These are phyloP conservation scores for Corymbia calophylla DNA, from an alignment of 441 rosid species.

Conservation along the genomic window DNA sequence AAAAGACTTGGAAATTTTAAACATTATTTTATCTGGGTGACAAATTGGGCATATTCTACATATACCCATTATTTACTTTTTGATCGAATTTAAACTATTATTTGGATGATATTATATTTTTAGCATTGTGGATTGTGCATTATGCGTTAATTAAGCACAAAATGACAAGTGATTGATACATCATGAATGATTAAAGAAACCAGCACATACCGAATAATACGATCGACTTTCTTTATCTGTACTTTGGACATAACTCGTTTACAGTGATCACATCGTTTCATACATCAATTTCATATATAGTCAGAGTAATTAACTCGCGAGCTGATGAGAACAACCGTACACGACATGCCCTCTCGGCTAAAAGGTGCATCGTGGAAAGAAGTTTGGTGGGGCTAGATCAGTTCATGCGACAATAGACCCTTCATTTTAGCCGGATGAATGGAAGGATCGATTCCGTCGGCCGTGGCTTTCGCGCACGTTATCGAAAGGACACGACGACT, in stretches of 20 bases:
- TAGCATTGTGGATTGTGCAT: too few relatives aligned
- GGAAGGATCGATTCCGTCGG: not conserved
- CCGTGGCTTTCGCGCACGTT: not conserved
- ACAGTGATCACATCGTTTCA: rapidly evolving
- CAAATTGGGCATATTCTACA: too few relatives aligned
- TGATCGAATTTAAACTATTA: too few relatives aligned
- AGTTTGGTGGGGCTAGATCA: not conserved
- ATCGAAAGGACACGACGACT: not conserved
- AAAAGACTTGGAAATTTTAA: too few relatives aligned
- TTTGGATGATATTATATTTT: too few relatives aligned
- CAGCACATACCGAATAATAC: not conserved
- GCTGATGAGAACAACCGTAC: not conserved
- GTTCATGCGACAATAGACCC: not conserved
- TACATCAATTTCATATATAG: not conserved
- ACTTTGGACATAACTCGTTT: not conserved
- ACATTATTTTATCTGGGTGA: too few relatives aligned
- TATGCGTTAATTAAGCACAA: not conserved
- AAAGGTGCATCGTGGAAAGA: not conserved
- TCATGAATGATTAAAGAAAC: too few relatives aligned
- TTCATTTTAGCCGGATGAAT: not conserved
- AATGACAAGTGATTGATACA: not conserved
- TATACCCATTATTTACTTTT: too few relatives aligned
- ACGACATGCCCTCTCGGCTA: not conserved
- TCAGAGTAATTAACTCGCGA: not conserved
- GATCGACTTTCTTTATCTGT: too few relatives aligned